Evolutionary conservation across 1,139 yeast genomes (phyloP).

Genomic region (Hansenula sp.): DNA sequence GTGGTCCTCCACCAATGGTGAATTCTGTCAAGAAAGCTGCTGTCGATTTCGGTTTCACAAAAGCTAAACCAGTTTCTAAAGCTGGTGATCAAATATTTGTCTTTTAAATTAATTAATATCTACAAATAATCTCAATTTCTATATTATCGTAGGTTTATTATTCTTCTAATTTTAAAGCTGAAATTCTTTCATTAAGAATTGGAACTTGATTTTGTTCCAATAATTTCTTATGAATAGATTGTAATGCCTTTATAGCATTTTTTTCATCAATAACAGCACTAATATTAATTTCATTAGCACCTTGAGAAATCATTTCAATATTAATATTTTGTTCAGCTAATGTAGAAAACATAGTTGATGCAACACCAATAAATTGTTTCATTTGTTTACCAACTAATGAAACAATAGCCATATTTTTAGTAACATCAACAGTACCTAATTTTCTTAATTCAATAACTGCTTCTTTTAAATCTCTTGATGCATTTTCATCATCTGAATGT

Average conservation of each 20-base stretch:
- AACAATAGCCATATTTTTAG: constrained; percentile 82
- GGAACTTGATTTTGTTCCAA: constrained; percentile 36
- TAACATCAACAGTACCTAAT: constrained; percentile 86
- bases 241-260: constrained; percentile 81
- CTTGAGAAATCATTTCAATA: constrained; percentile 97
- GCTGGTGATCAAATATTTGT: constrained; percentile 91
- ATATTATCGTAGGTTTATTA: no score
- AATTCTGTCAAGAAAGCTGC: constrained; percentile 81
- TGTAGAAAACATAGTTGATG: constrained; percentile 94
- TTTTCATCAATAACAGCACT: constrained; percentile 87
- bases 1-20: constrained; percentile 95
- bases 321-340: constrained; percentile 89
- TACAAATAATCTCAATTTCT: no score
- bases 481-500: constrained; percentile 61
- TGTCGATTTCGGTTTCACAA: constrained; percentile 74
- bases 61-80: constrained; percentile 89
- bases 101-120: constrained; percentile 46
- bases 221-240: constrained; percentile 76
- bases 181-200: constrained; percentile 27
- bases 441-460: constrained; percentile 75
- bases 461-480: constrained; percentile 46
- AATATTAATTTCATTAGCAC: constrained; percentile 95
- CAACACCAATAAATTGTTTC: constrained; percentile 95
- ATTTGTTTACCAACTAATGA: constrained; percentile 95
- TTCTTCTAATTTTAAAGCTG: constrained; percentile 25